These are phyloP conservation scores for Mycogone perniciosa DNA, from an alignment of 2,329 filamentous ascomycete species.

Conservation along the genomic window DNA sequence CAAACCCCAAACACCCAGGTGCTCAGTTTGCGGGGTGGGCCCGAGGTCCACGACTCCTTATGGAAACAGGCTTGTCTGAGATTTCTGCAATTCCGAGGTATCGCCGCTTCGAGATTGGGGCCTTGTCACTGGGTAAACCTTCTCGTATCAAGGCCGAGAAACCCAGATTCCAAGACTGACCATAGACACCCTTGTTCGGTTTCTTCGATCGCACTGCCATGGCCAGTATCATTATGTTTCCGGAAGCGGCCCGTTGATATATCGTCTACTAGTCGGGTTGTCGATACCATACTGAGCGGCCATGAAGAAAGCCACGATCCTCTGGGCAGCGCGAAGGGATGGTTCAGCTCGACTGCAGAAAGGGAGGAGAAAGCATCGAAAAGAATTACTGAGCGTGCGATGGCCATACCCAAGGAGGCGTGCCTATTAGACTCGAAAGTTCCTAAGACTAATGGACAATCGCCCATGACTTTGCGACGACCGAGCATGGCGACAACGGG, in stretches of 20 bases:
- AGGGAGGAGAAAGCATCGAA: slow-evolving; percentile 42
- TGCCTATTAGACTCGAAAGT: slow-evolving; percentile 37
- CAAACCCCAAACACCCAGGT: slow-evolving; percentile 50
- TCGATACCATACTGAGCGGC: slow-evolving; percentile 32
- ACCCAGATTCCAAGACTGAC: slow-evolving; percentile 37
- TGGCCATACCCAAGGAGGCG: slow-evolving; percentile 35
- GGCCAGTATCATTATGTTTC: slow-evolving; percentile 50
- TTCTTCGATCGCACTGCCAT: slow-evolving; percentile 39
- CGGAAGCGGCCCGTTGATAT: slow-evolving; percentile 40
- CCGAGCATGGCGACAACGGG: slow-evolving; percentile 42
- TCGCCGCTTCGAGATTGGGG: slow-evolving; percentile 37
- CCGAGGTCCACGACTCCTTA: slow-evolving; percentile 35
- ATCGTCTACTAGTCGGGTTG: slow-evolving; percentile 32
- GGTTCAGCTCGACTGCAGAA: slow-evolving; percentile 39
- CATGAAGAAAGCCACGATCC: slow-evolving; percentile 43
- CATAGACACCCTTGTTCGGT: slow-evolving; percentile 31
- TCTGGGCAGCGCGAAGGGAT: slow-evolving; percentile 40
- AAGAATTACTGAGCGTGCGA: slow-evolving; percentile 46
- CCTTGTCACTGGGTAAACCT: slow-evolving; percentile 47
- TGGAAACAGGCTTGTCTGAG: slow-evolving; percentile 48
- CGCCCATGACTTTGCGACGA: slow-evolving; percentile 45
- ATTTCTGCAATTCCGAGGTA: slow-evolving; percentile 44
- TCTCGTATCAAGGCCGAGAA: slow-evolving; percentile 40
- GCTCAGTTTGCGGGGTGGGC: slow-evolving; percentile 35
- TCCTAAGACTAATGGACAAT: slow-evolving; percentile 42